phyloP scores from a whole-genome alignment of 768 basidiomycete species.

The Amanita jacksonii region DNA sequence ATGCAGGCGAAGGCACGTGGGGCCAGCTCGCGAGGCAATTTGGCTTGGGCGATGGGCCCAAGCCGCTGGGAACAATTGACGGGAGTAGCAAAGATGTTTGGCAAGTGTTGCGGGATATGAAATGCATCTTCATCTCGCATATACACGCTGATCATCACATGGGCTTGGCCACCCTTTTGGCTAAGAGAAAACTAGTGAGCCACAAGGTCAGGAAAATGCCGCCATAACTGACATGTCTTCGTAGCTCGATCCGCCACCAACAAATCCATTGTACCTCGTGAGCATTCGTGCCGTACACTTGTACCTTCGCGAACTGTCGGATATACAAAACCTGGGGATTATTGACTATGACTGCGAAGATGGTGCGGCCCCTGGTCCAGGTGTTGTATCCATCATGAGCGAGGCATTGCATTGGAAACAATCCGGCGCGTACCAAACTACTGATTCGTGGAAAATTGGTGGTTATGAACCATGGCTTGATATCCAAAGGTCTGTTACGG shows the following conservation, averaged over 20 bases:
- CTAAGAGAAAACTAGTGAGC: slow-evolving; percentile 55
- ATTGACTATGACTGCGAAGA: slow-evolving; percentile 16
- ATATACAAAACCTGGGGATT: slow-evolving; percentile 66
- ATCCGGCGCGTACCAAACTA: slow-evolving; percentile 24
- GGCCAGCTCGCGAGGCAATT: slow-evolving; percentile 79
- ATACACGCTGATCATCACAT: slow-evolving; percentile 91
- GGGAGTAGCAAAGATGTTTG: slow-evolving; percentile 31
- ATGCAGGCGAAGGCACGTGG: slow-evolving; percentile 88
- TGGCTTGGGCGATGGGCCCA: slow-evolving; percentile 29
- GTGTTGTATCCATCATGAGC: slow-evolving; percentile 45
- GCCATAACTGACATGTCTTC: neutral
- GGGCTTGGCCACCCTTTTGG: slow-evolving; percentile 67
- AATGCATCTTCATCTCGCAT: slow-evolving; percentile 82
- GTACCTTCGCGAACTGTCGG: slow-evolving; percentile 64
- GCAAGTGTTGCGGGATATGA: slow-evolving; percentile 57
- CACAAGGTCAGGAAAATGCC: neutral
- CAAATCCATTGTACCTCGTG: slow-evolving; percentile 63
- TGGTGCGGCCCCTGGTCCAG: slow-evolving; percentile 27
- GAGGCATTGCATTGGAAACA: slow-evolving; percentile 44
- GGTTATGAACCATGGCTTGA: slow-evolving; percentile 39
- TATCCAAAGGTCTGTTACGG: slow-evolving; percentile 22
- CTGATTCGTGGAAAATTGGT: slow-evolving; percentile 34
- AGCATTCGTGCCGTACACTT: slow-evolving; percentile 43
- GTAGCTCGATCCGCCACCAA: slow-evolving; percentile 56
- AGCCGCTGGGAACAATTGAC: slow-evolving; percentile 14